These are phyloP conservation scores for Luffa acutangula DNA, from an alignment of 306 rosid species.

Conservation along the genomic window DNA sequence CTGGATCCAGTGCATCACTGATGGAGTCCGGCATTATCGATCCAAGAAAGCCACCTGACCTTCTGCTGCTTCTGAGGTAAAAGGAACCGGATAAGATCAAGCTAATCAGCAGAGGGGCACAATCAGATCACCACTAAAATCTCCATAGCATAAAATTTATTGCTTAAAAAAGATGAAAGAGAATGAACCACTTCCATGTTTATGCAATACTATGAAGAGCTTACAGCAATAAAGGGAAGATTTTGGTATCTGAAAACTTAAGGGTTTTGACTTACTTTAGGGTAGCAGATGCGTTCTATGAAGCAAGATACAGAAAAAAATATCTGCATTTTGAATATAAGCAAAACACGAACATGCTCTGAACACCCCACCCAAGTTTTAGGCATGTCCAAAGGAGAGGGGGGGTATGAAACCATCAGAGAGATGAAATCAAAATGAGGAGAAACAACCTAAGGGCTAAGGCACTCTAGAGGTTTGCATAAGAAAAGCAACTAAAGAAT, in stretches of 20 bases:
- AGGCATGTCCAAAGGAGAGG: background rate
- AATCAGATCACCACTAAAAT: background rate
- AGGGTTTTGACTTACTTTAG: background rate
- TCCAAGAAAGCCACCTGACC: conserved; percentile 69
- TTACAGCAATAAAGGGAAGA: background rate
- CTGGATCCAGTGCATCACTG: conserved; percentile 68
- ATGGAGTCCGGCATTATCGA: conserved; percentile 68
- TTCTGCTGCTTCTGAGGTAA: conserved; percentile 42
- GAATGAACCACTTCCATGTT: background rate
- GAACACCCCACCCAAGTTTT: background rate
- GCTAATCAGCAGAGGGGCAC: background rate
- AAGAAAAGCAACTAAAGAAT: background rate
- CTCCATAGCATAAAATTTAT: background rate
- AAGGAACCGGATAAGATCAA: background rate
- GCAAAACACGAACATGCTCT: background rate
- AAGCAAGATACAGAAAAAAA: background rate
- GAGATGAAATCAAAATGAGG: too few relatives aligned
- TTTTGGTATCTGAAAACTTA: background rate
- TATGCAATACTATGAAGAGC: background rate
- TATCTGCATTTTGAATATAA: background rate
- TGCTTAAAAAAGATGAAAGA: background rate
- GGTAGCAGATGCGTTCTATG: background rate
- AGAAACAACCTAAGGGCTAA: too few relatives aligned
- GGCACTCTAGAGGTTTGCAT: background rate
- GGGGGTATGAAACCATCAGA: too few relatives aligned